phyloP scores from a whole-genome alignment of 2,329 filamentous ascomycete species.

The Hypoxylon sp. region DNA sequence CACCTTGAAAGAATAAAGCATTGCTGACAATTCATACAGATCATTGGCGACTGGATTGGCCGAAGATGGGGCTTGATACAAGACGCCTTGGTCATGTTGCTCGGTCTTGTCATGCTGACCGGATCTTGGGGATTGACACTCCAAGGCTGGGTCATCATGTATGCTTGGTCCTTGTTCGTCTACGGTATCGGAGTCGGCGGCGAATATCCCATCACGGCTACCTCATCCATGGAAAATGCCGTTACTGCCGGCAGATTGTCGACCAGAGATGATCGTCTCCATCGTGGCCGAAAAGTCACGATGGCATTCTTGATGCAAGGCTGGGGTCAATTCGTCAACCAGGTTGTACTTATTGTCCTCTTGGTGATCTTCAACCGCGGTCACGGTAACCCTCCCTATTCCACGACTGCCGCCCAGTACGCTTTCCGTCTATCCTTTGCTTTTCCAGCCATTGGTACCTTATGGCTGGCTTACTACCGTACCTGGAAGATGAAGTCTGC shows the following conservation, averaged over 20 bases:
- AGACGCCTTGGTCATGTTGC: constrained; percentile 93
- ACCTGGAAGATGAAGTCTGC: constrained; percentile 94
- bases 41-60: constrained; percentile 81
- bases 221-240: constrained; percentile 92
- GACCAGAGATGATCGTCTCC: constrained; percentile 91
- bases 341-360: constrained; percentile 87
- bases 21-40: constrained; percentile 53
- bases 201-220: constrained; percentile 97
- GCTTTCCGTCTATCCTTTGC: constrained; percentile 94
- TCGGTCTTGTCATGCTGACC: constrained; percentile 92
- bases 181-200: constrained; percentile 83
- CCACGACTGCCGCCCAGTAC: constrained; percentile 83
- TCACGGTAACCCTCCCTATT: constrained; percentile 82
- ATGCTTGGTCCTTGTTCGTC: constrained; percentile 94
- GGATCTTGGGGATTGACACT: constrained; percentile 89
- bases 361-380: constrained; percentile 91
- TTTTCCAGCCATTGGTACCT: constrained; percentile 88
- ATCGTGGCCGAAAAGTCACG: constrained; percentile 95
- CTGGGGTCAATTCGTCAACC: constrained; percentile 97
- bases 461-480: constrained; percentile 97
- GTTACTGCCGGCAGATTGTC: constrained; percentile 89
- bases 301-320: constrained; percentile 98
- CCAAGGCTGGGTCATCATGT: constrained; percentile 97
- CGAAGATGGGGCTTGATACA: constrained; percentile 97
- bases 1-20: constrained; percentile 1